These are phyloP conservation scores for Trypanosoma conorhini DNA, from an alignment of 208 protist species.

Conservation along the genomic window DNA sequence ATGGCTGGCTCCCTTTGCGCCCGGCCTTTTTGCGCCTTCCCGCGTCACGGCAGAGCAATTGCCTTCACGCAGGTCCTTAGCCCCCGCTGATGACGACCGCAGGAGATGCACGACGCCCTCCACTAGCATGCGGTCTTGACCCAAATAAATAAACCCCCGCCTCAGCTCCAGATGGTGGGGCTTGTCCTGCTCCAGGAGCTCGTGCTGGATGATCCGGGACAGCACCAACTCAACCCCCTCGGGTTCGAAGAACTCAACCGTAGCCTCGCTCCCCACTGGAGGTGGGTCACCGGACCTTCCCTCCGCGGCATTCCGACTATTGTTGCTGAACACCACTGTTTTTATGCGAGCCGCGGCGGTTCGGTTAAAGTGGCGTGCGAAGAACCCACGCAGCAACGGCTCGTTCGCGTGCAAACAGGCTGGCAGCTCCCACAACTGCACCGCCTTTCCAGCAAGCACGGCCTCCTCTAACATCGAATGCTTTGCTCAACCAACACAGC, in stretches of 20 bases:
- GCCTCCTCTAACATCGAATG: constrained; percentile 45
- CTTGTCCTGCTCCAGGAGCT: constrained; percentile 26
- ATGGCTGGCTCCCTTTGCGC: background rate
- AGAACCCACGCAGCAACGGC: constrained; percentile 22
- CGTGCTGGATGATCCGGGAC: constrained; percentile 29
- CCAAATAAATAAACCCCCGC: constrained; percentile 48
- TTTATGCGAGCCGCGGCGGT: constrained; percentile 23
- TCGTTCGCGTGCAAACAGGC: constrained; percentile 28
- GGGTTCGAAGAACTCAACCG: constrained; percentile 22
- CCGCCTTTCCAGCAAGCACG: constrained; percentile 44
- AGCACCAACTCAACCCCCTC: constrained; percentile 31
- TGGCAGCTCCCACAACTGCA: constrained; percentile 48
- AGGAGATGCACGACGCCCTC: constrained; percentile 41
- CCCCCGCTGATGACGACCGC: background rate
- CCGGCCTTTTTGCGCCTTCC: background rate
- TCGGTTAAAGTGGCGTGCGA: constrained; percentile 26
- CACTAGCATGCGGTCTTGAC: constrained; percentile 47
- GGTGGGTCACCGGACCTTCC: constrained; percentile 1
- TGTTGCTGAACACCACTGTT: constrained; percentile 4
- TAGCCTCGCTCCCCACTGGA: constrained; percentile 13
- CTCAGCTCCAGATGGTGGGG: constrained; percentile 42
- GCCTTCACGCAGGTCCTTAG: background rate
- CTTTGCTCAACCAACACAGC: background rate
- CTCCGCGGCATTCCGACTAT: background rate
- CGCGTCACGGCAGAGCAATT: background rate